These are phyloP conservation scores for Fraxinus xanthoxyloides DNA, from an alignment of 305 asterid species.

Conservation along the genomic window DNA sequence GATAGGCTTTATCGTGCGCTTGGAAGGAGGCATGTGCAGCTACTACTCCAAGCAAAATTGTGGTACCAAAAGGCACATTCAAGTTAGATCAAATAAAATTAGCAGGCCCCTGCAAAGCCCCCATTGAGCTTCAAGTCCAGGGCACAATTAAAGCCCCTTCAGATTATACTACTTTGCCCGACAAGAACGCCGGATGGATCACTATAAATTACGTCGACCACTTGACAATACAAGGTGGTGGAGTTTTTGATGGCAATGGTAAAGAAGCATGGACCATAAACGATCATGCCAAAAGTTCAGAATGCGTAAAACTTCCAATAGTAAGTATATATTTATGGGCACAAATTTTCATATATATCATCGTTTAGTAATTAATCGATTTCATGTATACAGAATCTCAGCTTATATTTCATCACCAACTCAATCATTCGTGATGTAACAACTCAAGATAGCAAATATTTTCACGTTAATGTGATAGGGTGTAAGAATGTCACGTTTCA, in stretches of 20 bases:
- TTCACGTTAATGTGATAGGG: conserved; percentile 38
- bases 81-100: conserved; percentile 12
- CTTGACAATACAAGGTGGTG: conserved; percentile 24
- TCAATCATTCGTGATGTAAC: conserved; percentile 40
- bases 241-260: conserved; percentile 27
- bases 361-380: neutral
- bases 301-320: neutral
- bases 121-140: conserved; percentile 14
- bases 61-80: conserved; percentile 26
- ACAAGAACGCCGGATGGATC: conserved; percentile 17
- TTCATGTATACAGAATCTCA: conserved; percentile 30
- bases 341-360: neutral
- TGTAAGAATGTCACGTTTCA: conserved; percentile 43
- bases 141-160: conserved; percentile 21
- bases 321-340: conserved; percentile 9
- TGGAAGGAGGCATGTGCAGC: conserved; percentile 28
- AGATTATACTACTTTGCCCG: neutral
- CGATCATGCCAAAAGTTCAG: neutral
- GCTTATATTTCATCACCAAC: conserved; percentile 46
- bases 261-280: neutral
- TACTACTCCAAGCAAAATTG: conserved; percentile 14
- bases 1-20: conserved; percentile 20
- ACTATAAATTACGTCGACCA: conserved; percentile 1
- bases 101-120: conserved; percentile 24
- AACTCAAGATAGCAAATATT: conserved; percentile 48